Percentiles rank a stretch among this genome's conserved stretches.
phyloP scores from a whole-genome alignment of 202 grass and related monocot species.

The Carex arenaria region DNA sequence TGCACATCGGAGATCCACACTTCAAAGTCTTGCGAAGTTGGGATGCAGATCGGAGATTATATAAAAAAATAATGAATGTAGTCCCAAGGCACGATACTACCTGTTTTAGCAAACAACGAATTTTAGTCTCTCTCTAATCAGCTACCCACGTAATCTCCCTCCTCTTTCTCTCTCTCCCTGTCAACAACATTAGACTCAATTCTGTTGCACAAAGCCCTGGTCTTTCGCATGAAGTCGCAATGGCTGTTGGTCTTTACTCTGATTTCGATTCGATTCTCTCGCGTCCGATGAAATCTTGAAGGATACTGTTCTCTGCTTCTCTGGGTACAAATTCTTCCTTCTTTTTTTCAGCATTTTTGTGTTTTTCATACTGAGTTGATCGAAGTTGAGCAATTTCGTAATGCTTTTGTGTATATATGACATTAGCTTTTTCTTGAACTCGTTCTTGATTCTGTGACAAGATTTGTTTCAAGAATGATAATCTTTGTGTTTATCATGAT shows the following conservation, averaged over 20 bases:
- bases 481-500: not conserved
- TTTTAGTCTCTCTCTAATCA: constrained; percentile 3
- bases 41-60: too few relatives aligned
- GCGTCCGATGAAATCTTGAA: not conserved
- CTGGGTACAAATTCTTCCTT: not conserved
- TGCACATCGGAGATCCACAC: too few relatives aligned
- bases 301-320: not conserved
- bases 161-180: not conserved
- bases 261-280: not conserved
- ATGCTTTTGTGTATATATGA: not conserved
- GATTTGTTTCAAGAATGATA: not conserved
- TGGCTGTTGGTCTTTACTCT: not conserved
- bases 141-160: constrained; percentile 9
- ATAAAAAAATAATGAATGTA: too few relatives aligned
- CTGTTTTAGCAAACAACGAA: too few relatives aligned
- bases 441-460: not conserved
- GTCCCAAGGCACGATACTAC: too few relatives aligned
- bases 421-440: not conserved
- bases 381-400: constrained; percentile 1
- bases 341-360: not conserved
- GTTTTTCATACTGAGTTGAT: not conserved
- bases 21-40: not conserved
- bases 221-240: constrained; percentile 9
- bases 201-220: constrained; percentile 7
- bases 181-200: not conserved